Conservation (phyloP, 2,329 filamentous ascomycete genomes). For the Microdochium bolleyi region DNA sequence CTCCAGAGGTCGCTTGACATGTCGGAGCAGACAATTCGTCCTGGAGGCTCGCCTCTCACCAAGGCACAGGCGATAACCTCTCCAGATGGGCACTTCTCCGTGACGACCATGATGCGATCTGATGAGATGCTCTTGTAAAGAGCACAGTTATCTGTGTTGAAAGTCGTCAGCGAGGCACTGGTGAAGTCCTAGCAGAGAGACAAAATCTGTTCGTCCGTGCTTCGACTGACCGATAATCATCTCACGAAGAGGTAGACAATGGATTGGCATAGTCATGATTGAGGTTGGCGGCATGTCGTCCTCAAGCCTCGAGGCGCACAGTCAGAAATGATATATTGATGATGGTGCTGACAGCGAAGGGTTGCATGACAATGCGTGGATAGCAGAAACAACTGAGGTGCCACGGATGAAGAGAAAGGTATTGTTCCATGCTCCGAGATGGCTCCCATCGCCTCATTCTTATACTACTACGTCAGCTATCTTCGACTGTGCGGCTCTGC, state of each 20-base stretch:
- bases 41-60: conserved; percentile 11
- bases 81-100: conserved; percentile 9
- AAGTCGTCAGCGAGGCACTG: background rate
- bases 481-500: too few species aligned
- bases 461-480: too few species aligned
- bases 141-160: background rate
- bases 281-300: background rate
- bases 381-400: too few species aligned
- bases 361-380: too few species aligned
- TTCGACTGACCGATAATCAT: background rate
- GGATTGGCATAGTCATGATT: background rate
- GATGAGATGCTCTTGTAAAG: conserved; percentile 5
- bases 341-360: too few species aligned
- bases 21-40: conserved; percentile 14
- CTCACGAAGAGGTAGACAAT: background rate
- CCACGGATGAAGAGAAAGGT: too few species aligned
- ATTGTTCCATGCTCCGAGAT: too few species aligned
- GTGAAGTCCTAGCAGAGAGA: too few species aligned
- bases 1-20: conserved; percentile 7
- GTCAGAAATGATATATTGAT: too few species aligned
- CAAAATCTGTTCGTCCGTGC: background rate
- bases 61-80: conserved; percentile 15
- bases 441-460: too few species aligned
- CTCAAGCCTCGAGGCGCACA: background rate
- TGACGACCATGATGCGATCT: conserved; percentile 4